Evolutionary conservation across 805 yeast species (phyloP), one percentile per base, ranked within the genome.

Genomic region (Candida sakaeoensis): DNA sequence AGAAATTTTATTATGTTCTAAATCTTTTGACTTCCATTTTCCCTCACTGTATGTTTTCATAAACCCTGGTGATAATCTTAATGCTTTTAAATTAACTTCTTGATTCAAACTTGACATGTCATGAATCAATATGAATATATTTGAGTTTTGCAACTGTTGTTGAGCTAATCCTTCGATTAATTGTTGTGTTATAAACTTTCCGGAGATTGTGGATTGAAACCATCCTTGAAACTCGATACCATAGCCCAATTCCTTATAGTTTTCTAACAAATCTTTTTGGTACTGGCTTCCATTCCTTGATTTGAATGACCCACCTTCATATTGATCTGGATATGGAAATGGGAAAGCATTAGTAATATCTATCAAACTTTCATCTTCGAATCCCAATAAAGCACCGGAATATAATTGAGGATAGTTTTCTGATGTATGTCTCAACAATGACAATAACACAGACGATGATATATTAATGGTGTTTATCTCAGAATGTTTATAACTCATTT

Each of bases 201-300:
- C 93, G 28, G 84, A 74, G 37, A 70, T 65, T 21, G 88, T 72
- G 32, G 83, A 71, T 55, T 85, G 77, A 65, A 85, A 87, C 88
- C 90, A 87, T 24, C 96, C 96, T 47, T 81, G 75, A 44, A 81
- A 72, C 55, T 80, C 85, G 31, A 79, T 70, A 33, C 89, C 90
- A 44, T 77, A 70, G 36, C 82, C 82, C 45, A 80, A 75, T 40
- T 71, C 73, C 52, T 71, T 76, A 47, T 86, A 73, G 44, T 77
- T 75, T 31, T 77, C 74, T 48, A 82, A 68, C 53, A 84, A 69
- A 34, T 82, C 88, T 37, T 74, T 75, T 58, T 83, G 89, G 65
- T 79, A 88, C 57, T 74, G 77, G 43, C 68, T 65, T 43, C 87
- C 85, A 49, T 79, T 70, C 54, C 77, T 74, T 40, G 80, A 69